These are phyloP conservation scores for Nothophytophthora sp. DNA, from an alignment of 352 stramenopile species.

Conservation along the genomic window DNA sequence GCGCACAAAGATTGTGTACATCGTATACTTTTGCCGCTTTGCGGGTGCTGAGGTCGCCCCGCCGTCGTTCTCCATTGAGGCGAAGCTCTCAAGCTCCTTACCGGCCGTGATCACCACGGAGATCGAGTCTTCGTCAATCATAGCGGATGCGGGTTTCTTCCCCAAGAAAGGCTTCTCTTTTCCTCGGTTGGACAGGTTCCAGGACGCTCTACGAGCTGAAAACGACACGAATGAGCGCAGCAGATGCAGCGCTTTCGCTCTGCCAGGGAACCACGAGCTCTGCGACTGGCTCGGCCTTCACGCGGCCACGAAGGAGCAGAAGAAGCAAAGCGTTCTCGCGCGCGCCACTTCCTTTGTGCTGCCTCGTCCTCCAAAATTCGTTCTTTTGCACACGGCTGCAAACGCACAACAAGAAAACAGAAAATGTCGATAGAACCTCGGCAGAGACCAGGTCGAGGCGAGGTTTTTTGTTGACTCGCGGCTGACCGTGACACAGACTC, in stretches of 20 bases:
- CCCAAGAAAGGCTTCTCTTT: too few species aligned
- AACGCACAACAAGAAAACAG: slow-evolving; percentile 36
- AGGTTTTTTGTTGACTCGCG: too few species aligned
- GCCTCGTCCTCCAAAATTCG: slow-evolving; percentile 25
- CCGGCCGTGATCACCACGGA: slow-evolving; percentile 64
- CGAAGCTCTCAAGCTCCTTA: slow-evolving; percentile 46
- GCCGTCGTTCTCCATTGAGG: slow-evolving; percentile 17
- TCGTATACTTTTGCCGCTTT: slow-evolving; percentile 73
- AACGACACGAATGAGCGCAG: neutral
- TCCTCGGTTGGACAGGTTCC: neutral
- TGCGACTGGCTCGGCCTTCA: slow-evolving; percentile 9
- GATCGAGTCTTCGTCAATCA: slow-evolving; percentile 69
- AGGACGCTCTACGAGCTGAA: neutral
- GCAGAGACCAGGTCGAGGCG: too few species aligned
- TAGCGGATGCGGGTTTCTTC: slow-evolving; percentile 13
- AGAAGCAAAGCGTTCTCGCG: slow-evolving; percentile 21
- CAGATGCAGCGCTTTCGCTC: slow-evolving; percentile 1
- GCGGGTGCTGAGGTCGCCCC: slow-evolving; percentile 11
- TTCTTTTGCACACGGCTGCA: too few species aligned
- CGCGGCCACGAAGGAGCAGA: slow-evolving; percentile 15
- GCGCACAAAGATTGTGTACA: slow-evolving; percentile 85
- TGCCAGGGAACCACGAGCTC: neutral
- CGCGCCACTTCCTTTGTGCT: slow-evolving; percentile 9
- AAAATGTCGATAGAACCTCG: slow-evolving; percentile 6
- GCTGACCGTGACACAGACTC: too few species aligned